A percentile compares a stretch with the other conserved stretches of the same genome.
These are phyloP conservation scores for Salinomyces thailandicus DNA, from an alignment of 2,329 filamentous ascomycete genomes.

Conservation along the genomic window DNA sequence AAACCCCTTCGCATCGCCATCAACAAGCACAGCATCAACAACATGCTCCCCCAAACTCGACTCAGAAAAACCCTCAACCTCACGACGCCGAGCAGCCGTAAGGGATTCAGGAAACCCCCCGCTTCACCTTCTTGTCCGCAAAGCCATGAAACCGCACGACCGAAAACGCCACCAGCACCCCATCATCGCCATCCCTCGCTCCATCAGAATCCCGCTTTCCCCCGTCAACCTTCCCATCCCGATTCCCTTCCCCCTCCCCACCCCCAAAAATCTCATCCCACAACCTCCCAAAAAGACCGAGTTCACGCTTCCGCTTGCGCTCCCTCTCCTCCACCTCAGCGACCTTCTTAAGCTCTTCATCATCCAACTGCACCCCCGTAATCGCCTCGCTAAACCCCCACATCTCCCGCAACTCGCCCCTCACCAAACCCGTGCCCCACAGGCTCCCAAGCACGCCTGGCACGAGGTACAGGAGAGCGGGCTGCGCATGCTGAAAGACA, in stretches of 20 bases:
- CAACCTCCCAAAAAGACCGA: conserved; percentile 1
- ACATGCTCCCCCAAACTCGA: not conserved
- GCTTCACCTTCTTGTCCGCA: not conserved
- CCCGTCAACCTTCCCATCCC: conserved; percentile 8
- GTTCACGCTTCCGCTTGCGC: not conserved
- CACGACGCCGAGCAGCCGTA: not conserved
- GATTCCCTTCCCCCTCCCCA: not conserved
- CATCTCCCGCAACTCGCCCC: conserved; percentile 64
- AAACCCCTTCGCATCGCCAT: not conserved
- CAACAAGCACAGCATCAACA: conserved; percentile 1
- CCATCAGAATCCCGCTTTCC: not conserved
- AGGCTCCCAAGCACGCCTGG: conserved; percentile 67
- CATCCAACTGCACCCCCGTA: conserved; percentile 31
- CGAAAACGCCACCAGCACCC: not conserved
- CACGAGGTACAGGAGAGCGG: conserved; percentile 84
- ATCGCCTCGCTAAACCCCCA: conserved; percentile 68
- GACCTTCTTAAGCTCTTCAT: conserved; percentile 7
- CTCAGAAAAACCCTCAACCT: not conserved
- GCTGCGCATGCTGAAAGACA: conserved; percentile 71
- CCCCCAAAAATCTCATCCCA: conserved; percentile 3
- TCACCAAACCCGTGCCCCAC: conserved; percentile 61
- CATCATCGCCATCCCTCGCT: conserved; percentile 1
- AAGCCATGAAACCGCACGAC: not conserved
- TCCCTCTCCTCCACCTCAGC: conserved; percentile 5
- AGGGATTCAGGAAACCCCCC: not conserved